These are phyloP conservation scores for Stemphylium lycopersici DNA, from an alignment of 2,329 filamentous ascomycete genomes.

Conservation along the genomic window DNA sequence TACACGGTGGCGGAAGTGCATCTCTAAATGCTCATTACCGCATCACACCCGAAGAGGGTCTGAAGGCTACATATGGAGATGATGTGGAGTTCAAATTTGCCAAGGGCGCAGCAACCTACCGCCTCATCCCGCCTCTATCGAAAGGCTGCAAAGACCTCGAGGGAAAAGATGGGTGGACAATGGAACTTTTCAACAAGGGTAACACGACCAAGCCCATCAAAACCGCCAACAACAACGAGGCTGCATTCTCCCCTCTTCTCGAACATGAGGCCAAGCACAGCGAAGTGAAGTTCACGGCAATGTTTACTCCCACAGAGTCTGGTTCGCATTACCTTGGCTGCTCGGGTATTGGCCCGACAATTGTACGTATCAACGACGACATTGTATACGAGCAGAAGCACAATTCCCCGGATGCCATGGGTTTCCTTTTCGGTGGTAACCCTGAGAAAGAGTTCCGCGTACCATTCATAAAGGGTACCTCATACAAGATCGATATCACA, in stretches of 20 bases:
- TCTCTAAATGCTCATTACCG: constrained; percentile 34
- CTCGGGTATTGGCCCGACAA: constrained; percentile 44
- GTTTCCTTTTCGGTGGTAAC: constrained; percentile 70
- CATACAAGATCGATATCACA: constrained; percentile 65
- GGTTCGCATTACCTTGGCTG: constrained; percentile 43
- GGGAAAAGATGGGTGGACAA: constrained; percentile 42
- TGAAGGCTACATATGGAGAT: constrained; percentile 34
- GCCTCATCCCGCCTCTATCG: constrained; percentile 39
- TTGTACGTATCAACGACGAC: constrained; percentile 35
- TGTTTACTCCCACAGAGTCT: constrained; percentile 31
- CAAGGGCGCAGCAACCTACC: constrained; percentile 45
- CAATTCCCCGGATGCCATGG: constrained; percentile 64
- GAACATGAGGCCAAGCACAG: constrained; percentile 32
- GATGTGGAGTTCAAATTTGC: constrained; percentile 41
- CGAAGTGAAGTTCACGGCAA: constrained; percentile 31
- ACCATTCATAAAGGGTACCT: constrained; percentile 63
- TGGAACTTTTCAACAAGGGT: constrained; percentile 36
- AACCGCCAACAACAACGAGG: constrained; percentile 32
- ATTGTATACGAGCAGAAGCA: constrained; percentile 44
- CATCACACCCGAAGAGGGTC: constrained; percentile 35
- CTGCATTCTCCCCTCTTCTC: constrained; percentile 33
- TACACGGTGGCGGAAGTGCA: constrained; percentile 45
- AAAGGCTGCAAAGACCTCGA: constrained; percentile 33
- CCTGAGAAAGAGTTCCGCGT: constrained; percentile 67
- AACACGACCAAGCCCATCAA: constrained; percentile 31